phyloP scores from a whole-genome alignment of 768 basidiomycete genomes.

The Suillus alpinus region DNA sequence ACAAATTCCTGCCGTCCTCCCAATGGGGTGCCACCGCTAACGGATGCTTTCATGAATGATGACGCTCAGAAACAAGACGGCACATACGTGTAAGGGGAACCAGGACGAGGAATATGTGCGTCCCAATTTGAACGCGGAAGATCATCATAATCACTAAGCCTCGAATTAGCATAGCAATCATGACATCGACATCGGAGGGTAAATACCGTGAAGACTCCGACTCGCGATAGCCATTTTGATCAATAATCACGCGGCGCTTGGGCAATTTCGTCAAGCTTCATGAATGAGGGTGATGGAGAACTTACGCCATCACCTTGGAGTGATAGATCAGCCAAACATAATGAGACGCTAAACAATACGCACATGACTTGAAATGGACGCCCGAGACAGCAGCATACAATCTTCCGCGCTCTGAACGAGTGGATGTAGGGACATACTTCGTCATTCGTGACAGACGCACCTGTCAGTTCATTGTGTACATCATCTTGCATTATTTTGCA shows the following conservation, averaged over 20 bases:
- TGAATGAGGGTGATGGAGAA: neutral
- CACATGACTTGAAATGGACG: conserved; percentile 15
- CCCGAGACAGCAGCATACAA: conserved; percentile 14
- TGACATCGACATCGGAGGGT: neutral
- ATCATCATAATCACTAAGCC: neutral
- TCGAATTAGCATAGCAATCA: neutral
- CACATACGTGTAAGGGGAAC: neutral
- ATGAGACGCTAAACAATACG: neutral
- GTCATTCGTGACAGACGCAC: neutral
- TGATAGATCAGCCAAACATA: neutral
- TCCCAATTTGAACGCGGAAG: no score
- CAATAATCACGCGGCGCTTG: neutral
- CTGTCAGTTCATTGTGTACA: conserved; percentile 6
- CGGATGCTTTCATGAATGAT: neutral
- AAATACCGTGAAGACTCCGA: neutral
- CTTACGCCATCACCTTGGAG: neutral
- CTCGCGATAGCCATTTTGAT: neutral
- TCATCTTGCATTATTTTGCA: conserved; percentile 12
- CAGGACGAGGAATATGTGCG: neutral
- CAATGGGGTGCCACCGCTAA: neutral
- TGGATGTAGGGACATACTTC: neutral
- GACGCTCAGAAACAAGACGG: neutral
- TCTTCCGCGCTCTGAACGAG: conserved; percentile 7
- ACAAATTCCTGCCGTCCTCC: neutral
- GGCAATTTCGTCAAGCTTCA: neutral